Percentiles rank a stretch among this genome's conserved stretches.
Evolutionary conservation across 345 rosid species (phyloP).

Genomic region (Euphorbia lathyris): DNA sequence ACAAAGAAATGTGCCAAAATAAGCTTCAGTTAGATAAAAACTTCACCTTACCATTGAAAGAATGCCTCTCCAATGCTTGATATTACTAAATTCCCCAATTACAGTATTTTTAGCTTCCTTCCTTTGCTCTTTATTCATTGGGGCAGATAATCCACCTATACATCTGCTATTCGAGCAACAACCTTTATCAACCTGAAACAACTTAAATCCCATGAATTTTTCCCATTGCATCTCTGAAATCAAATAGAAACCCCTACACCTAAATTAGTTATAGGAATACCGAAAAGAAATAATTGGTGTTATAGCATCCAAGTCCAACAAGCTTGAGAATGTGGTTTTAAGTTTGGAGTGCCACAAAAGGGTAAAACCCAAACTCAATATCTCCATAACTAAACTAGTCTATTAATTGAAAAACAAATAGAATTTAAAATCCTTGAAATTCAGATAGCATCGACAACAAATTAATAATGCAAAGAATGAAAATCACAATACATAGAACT

Average conservation of each 20-base stretch:
- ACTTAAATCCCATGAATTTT: not conserved
- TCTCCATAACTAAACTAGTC: slow-evolving; percentile 89
- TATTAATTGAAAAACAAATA: slow-evolving; percentile 16
- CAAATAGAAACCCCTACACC: not conserved
- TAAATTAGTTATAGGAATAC: slow-evolving; percentile 30
- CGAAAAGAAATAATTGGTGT: slow-evolving; percentile 93
- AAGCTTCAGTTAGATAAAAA: not conserved
- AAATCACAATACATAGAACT: too few relatives aligned
- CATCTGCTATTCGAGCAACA: slow-evolving; percentile 98
- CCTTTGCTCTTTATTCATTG: slow-evolving; percentile 82
- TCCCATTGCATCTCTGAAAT: not conserved
- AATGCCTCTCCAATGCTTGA: slow-evolving; percentile 85
- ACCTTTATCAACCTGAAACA: slow-evolving; percentile 83
- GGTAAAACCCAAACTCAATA: slow-evolving; percentile 87
- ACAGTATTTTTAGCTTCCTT: slow-evolving; percentile 68
- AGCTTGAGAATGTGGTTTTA: slow-evolving; percentile 91
- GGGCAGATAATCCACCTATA: slow-evolving; percentile 67
- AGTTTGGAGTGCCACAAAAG: slow-evolving; percentile 78
- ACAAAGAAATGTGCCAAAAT: not conserved
- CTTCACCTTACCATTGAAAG: slow-evolving; percentile 83
- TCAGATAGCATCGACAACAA: not conserved
- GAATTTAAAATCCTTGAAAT: not conserved
- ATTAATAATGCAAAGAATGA: not conserved
- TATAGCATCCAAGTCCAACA: slow-evolving; percentile 84
- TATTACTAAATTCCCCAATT: slow-evolving; percentile 83